A percentile compares a stretch with the other conserved stretches of the same genome.
Conservation (phyloP, 257 asterid species). For the Rhazya stricta region DNA sequence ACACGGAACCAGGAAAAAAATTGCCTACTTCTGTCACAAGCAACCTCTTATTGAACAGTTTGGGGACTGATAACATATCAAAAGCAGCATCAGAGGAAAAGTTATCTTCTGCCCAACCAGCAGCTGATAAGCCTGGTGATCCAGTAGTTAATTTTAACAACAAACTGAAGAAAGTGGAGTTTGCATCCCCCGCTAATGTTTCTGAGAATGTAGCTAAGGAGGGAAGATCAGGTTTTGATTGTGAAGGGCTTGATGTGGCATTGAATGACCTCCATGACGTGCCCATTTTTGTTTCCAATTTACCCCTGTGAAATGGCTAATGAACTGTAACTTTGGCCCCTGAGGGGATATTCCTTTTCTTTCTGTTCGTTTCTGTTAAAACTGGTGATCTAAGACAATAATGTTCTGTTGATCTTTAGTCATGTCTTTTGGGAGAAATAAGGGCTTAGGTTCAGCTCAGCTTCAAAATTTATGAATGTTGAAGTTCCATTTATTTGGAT, state of each 20-base stretch:
- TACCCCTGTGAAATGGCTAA: neutral
- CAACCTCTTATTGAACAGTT: neutral
- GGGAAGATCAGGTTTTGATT: neutral
- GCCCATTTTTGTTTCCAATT: neutral
- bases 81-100: neutral
- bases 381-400: too few species aligned
- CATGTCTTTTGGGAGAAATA: too few species aligned
- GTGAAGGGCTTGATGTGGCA: slow-evolving; percentile 5
- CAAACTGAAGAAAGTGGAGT: neutral
- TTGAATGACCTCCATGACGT: slow-evolving; percentile 8
- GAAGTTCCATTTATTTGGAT: too few species aligned
- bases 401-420: too few species aligned
- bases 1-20: neutral
- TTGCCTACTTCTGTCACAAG: neutral
- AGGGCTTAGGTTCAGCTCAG: too few species aligned
- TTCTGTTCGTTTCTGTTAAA: neutral
- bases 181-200: neutral
- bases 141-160: neutral
- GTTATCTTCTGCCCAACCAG: neutral
- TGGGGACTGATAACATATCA: neutral
- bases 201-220: neutral
- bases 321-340: too few species aligned
- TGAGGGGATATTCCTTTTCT: neutral
- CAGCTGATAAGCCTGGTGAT: neutral
- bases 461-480: too few species aligned